Conservation (phyloP, 768 basidiomycete genomes). For the Macrolepiota dolichaula region DNA sequence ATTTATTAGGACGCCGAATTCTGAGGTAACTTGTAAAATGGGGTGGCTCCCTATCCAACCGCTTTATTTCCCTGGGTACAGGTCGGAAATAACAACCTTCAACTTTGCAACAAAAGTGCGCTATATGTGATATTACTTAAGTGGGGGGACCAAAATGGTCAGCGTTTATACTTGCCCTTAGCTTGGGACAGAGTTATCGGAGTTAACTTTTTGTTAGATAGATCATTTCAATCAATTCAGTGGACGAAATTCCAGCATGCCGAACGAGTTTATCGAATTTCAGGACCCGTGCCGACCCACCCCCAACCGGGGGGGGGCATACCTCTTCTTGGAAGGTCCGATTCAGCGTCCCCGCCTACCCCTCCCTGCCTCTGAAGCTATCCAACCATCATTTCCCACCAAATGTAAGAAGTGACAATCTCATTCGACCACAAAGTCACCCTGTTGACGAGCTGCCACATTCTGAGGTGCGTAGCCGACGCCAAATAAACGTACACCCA, state of each 20-base stretch:
- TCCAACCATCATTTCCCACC: background rate
- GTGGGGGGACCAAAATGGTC: background rate
- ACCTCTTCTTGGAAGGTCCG: background rate
- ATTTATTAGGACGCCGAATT: background rate
- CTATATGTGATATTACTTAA: background rate
- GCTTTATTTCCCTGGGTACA: background rate
- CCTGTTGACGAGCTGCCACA: background rate
- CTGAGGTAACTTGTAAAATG: background rate
- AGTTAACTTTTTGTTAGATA: background rate
- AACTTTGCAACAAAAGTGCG: background rate
- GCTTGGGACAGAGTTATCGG: background rate
- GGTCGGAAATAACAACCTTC: constrained; percentile 1
- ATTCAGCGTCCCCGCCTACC: background rate
- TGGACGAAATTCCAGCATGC: background rate
- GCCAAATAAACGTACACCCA: background rate
- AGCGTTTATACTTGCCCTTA: background rate
- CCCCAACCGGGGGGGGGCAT: background rate
- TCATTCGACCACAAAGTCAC: background rate
- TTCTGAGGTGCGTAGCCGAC: background rate
- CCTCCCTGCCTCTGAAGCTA: background rate
- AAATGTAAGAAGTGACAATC: background rate
- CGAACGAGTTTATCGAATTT: background rate
- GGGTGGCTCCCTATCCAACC: background rate
- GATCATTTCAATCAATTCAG: background rate
- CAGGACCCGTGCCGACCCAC: background rate